Conservation (phyloP, 495 filamentous ascomycete species). For the Penicillium lagena region DNA sequence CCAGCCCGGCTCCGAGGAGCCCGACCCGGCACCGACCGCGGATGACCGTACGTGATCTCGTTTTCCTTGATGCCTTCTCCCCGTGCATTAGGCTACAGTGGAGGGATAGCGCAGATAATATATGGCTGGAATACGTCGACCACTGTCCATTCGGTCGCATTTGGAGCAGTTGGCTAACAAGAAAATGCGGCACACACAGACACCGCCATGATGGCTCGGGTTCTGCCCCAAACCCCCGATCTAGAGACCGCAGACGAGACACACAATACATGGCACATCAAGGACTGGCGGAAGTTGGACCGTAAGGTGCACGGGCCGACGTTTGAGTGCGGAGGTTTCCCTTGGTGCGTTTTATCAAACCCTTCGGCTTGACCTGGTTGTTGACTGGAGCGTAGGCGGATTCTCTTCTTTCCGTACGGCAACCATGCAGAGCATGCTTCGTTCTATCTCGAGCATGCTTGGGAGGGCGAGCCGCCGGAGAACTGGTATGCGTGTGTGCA, state of each 20-base stretch:
- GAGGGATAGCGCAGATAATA: too few relatives aligned
- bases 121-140: too few relatives aligned
- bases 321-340: constrained; percentile 79
- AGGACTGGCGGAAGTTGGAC: constrained; percentile 65
- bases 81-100: not conserved
- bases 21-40: constrained; percentile 50
- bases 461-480: constrained; percentile 64
- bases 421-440: constrained; percentile 90
- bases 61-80: constrained; percentile 4
- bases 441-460: constrained; percentile 95
- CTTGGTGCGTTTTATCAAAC: constrained; percentile 59
- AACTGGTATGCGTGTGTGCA: constrained; percentile 96
- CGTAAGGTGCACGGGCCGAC: constrained; percentile 80
- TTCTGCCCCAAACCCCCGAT: constrained; percentile 67
- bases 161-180: constrained; percentile 9
- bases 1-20: constrained; percentile 53
- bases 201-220: constrained; percentile 74
- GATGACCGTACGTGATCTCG: constrained; percentile 59
- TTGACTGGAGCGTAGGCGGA: constrained; percentile 53
- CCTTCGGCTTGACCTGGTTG: not conserved
- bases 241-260: constrained; percentile 66
- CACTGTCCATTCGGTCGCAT: not conserved
- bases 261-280: constrained; percentile 76
- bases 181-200: constrained; percentile 39
- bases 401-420: constrained; percentile 90